phyloP scores from a whole-genome alignment of 2,329 filamentous ascomycete genomes.

The Berkeleyomyces basicola region DNA sequence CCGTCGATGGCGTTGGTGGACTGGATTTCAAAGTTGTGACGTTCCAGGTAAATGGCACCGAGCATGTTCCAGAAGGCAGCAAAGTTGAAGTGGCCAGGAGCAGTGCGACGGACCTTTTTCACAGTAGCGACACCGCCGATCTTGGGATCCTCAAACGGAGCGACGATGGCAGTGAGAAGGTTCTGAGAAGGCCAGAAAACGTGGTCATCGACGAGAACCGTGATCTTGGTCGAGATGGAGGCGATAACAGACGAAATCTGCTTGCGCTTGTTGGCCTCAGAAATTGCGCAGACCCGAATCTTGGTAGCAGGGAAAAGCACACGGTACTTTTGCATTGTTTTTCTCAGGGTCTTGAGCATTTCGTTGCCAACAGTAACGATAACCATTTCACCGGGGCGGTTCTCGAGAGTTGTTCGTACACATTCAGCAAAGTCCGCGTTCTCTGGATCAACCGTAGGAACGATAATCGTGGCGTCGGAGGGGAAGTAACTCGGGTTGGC shows the following conservation, averaged over 20 bases:
- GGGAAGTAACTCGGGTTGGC: constrained; percentile 20
- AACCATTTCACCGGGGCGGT: constrained; percentile 24
- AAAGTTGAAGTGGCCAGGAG: constrained; percentile 18
- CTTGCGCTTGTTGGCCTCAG: constrained; percentile 29
- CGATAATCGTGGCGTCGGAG: constrained; percentile 31
- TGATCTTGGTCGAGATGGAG: constrained; percentile 24
- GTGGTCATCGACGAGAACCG: constrained; percentile 34
- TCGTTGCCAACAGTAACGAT: constrained; percentile 29
- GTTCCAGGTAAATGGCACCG: constrained; percentile 40
- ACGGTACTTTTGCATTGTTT: constrained; percentile 10
- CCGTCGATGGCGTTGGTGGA: constrained; percentile 40
- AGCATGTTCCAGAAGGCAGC: constrained; percentile 35
- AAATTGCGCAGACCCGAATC: constrained; percentile 20
- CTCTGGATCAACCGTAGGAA: constrained; percentile 33
- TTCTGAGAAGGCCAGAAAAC: constrained; percentile 29
- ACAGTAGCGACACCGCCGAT: constrained; percentile 41
- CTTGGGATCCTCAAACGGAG: constrained; percentile 26
- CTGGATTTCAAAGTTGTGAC: constrained; percentile 45
- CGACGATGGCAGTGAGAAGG: constrained; percentile 28
- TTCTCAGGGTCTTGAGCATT: constrained; percentile 16
- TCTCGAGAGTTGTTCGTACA: constrained; percentile 24
- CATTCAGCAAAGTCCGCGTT: constrained; percentile 27
- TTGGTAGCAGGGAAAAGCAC: constrained; percentile 12
- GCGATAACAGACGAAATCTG: constrained; percentile 29
- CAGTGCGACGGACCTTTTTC: constrained; percentile 32